These are phyloP conservation scores for Sechiopsis laciniata DNA, from an alignment of 306 rosid genomes.

Conservation along the genomic window DNA sequence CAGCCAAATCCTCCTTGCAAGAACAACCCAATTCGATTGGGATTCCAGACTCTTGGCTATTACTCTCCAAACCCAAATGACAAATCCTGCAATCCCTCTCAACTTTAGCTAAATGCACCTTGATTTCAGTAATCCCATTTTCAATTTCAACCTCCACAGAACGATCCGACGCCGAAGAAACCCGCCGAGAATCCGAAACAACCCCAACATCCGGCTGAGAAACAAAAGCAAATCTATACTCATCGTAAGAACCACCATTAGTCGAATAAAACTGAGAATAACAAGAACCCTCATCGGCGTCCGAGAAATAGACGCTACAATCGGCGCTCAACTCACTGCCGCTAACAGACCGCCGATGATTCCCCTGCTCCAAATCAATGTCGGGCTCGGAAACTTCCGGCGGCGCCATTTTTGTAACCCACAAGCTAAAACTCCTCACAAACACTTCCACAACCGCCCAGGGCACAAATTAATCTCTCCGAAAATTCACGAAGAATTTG, in stretches of 20 bases:
- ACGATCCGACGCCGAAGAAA: slow-evolving; percentile 64
- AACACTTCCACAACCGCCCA: neutral
- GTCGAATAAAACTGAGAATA: slow-evolving; percentile 81
- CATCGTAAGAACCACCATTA: slow-evolving; percentile 85
- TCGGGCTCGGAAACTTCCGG: slow-evolving; percentile 52
- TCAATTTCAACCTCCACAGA: slow-evolving; percentile 55
- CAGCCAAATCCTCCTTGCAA: slow-evolving; percentile 84
- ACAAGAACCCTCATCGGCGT: slow-evolving; percentile 80
- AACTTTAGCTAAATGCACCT: slow-evolving; percentile 67
- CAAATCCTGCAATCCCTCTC: slow-evolving; percentile 96
- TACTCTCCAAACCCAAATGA: slow-evolving; percentile 94
- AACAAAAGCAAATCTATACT: slow-evolving; percentile 54
- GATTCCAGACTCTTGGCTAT: slow-evolving; percentile 73
- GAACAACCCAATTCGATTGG: slow-evolving; percentile 92
- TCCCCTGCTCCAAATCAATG: slow-evolving; percentile 66
- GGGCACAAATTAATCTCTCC: neutral
- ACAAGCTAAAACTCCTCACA: slow-evolving; percentile 25
- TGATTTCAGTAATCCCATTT: slow-evolving; percentile 57
- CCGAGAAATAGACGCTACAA: slow-evolving; percentile 68
- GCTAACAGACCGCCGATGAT: slow-evolving; percentile 35
- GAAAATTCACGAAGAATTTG: slow-evolving; percentile 14
- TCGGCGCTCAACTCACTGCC: slow-evolving; percentile 57
- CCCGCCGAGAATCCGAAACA: slow-evolving; percentile 46
- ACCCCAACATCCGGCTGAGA: slow-evolving; percentile 45
- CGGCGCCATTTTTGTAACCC: slow-evolving; percentile 37